Conservation (phyloP, 495 filamentous ascomycete genomes). For the Clavariopsis aquatica region DNA sequence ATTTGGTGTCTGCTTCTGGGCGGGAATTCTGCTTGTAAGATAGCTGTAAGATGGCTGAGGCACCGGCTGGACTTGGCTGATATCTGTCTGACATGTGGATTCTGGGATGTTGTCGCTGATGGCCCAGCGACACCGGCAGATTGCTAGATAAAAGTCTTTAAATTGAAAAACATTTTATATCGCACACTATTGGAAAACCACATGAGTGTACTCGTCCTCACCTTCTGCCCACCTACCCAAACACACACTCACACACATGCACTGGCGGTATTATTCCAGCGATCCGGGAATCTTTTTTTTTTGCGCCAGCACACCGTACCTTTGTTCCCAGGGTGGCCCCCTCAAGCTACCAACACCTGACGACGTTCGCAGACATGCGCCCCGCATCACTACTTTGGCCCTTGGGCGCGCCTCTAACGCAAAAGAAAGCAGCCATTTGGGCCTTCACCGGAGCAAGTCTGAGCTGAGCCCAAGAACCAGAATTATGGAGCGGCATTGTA, state of each 20-base stretch:
- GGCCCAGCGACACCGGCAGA: neutral
- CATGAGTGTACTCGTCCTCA: neutral
- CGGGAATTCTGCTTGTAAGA: conserved; percentile 25
- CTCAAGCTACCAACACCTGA: neutral
- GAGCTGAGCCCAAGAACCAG: neutral
- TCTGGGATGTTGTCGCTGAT: neutral
- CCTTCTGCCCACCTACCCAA: too few relatives aligned
- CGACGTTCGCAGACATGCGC: neutral
- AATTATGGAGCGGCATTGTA: conserved; percentile 4
- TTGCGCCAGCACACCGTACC: neutral
- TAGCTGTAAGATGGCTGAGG: conserved; percentile 27
- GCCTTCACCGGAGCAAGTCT: conserved; percentile 12
- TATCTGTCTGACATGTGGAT: conserved; percentile 4
- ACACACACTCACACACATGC: too few relatives aligned
- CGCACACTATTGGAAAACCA: neutral
- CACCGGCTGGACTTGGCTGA: conserved; percentile 31
- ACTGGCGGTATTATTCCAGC: too few relatives aligned
- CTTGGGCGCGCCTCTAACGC: neutral
- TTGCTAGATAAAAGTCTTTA: conserved; percentile 25
- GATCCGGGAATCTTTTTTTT: too few relatives aligned
- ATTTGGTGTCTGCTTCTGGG: conserved; percentile 14
- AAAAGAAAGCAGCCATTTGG: conserved; percentile 3
- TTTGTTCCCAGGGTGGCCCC: neutral
- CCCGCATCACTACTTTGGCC: neutral
- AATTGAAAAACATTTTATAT: conserved; percentile 39